These are phyloP conservation scores for Aphanomyces invadans DNA, from an alignment of 352 stramenopile species.

Conservation along the genomic window DNA sequence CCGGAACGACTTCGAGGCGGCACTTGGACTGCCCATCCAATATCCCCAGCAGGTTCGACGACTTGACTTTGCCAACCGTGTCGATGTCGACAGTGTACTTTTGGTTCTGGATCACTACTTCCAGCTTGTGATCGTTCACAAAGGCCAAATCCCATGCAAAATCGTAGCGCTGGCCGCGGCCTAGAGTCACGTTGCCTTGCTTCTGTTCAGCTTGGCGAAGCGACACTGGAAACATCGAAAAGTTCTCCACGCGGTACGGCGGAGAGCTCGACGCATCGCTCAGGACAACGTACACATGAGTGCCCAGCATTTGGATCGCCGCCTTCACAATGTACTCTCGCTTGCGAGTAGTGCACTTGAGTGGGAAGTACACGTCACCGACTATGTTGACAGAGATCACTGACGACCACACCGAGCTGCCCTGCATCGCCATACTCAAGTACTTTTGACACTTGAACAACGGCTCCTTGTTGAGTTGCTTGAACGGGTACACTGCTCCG, in stretches of 20 bases:
- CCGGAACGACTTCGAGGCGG: slow-evolving; percentile 69
- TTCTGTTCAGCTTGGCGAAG: slow-evolving; percentile 18
- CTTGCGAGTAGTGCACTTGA: slow-evolving; percentile 66
- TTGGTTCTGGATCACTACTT: slow-evolving; percentile 46
- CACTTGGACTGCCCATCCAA: slow-evolving; percentile 51
- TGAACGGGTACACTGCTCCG: slow-evolving; percentile 70
- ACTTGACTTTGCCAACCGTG: slow-evolving; percentile 66
- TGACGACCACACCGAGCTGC: slow-evolving; percentile 66
- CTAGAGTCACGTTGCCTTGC: slow-evolving; percentile 37
- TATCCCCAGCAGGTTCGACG: slow-evolving; percentile 30
- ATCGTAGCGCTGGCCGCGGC: slow-evolving; percentile 59
- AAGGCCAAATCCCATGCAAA: slow-evolving; percentile 81
- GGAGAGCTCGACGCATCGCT: slow-evolving; percentile 71
- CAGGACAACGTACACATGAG: slow-evolving; percentile 83
- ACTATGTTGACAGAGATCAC: slow-evolving; percentile 67
- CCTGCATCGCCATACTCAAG: slow-evolving; percentile 70
- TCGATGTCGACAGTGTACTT: slow-evolving; percentile 67
- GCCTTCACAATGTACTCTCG: slow-evolving; percentile 73
- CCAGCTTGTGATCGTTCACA: slow-evolving; percentile 75
- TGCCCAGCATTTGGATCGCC: slow-evolving; percentile 81
- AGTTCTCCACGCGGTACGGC: slow-evolving; percentile 84
- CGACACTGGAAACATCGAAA: slow-evolving; percentile 32
- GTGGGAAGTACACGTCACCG: slow-evolving; percentile 70
- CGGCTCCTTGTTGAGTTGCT: slow-evolving; percentile 64
- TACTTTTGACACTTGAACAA: slow-evolving; percentile 57